A percentile compares a stretch with the other conserved stretches of the same genome.
Evolutionary conservation across 139 green algal genomes (phyloP).

Genomic region (Closterium sp.): DNA sequence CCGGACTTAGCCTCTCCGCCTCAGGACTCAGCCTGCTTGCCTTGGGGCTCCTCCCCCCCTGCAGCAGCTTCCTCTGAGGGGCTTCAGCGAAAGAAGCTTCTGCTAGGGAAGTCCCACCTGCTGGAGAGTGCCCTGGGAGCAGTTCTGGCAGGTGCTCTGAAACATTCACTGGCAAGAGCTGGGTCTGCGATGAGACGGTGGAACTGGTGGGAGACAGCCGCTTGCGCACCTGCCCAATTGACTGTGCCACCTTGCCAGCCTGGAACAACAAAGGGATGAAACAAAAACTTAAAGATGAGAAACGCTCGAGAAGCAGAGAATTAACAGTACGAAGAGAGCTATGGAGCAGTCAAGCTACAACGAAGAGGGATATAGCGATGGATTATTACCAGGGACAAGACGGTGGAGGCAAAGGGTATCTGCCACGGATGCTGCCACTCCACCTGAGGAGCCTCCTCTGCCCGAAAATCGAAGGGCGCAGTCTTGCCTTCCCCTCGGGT

Average conservation of each 20-base stretch:
- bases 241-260: slow-evolving; percentile 15
- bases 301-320: neutral
- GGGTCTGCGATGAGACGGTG: neutral
- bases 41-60: neutral
- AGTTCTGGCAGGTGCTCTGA: neutral
- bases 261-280: neutral
- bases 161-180: neutral
- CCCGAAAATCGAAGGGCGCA: too few species aligned
- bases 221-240: neutral
- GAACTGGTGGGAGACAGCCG: neutral
- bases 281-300: too few species aligned
- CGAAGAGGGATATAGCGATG: too few species aligned
- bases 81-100: neutral
- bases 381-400: slow-evolving; percentile 8
- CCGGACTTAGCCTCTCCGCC: neutral
- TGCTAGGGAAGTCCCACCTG: neutral
- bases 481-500: too few species aligned
- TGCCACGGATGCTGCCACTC: neutral
- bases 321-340: too few species aligned
- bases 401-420: neutral
- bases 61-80: neutral
- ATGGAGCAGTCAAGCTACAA: too few species aligned
- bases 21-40: neutral
- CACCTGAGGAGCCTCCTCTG: neutral
- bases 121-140: too few species aligned